Evolutionary conservation across 257 asterid genomes (phyloP), one percentile per base, ranked within the genome.

Genomic region (Scutellaria barbata): DNA sequence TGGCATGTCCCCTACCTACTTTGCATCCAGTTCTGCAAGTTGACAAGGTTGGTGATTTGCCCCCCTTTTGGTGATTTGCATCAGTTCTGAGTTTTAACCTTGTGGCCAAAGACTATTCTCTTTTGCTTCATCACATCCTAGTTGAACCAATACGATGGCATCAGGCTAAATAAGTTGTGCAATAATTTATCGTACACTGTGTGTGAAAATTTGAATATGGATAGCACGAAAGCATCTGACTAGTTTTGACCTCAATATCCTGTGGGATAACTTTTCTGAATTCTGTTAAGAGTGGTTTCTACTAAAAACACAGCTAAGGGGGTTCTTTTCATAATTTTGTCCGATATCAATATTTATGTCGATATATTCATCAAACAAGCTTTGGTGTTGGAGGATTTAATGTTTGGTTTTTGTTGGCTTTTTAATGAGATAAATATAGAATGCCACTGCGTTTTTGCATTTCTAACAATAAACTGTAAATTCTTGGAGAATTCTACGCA

Each of bases 11-110:
- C 93, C 50, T 93, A 93, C 81, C 89, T 93, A 77, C 96, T 90
- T 60, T 93, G 96, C 87, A 93, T 90, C 87, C 97, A 93, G 81
- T 93, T 89, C 89, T 93, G 97, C 95, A 93, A 93, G 89, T 74
- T 90, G 88, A 93, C 98, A 33, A 93, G 98, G 98, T 93, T 63
- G 70, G 86, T 77, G 51, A 61, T 68, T 51, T 66, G 33, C 59
- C 70, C 59, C 63, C 62, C 68, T 30, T 75, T 59, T 66, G 45
- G n/a, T n/a, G n/a, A n/a, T n/a, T n/a, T n/a, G n/a, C n/a, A n/a
- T n/a, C n/a, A n/a, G n/a, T n/a, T n/a, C 61, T 58, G 53, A 17
- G 62, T 50, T 68, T 71, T 56, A 67, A 51, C 61, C 8, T 62
- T 66, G 20, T 42, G 67, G 9, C 51, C 39, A 30, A 39, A 62